Percentiles rank a stretch among this genome's conserved stretches.
Conservation (phyloP, 129 eudicot genomes). For the Helianthus tuberosus region DNA sequence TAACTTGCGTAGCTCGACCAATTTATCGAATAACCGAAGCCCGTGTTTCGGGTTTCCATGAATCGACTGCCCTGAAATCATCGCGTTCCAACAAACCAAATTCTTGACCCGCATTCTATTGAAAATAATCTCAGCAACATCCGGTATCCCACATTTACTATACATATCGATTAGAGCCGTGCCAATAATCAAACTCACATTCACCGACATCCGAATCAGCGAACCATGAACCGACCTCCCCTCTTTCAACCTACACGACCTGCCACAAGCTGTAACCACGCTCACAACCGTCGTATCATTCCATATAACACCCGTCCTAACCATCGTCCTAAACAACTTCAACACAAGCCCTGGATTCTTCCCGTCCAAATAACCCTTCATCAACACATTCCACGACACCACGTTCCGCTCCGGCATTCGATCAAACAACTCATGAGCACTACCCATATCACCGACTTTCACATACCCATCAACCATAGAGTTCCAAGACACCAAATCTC, state of each 20-base stretch:
- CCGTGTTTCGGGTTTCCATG: constrained; percentile 78
- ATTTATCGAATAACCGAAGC: constrained; percentile 47
- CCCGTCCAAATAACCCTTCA: constrained; percentile 51
- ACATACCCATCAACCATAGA: constrained; percentile 28
- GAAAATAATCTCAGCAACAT: constrained; percentile 58
- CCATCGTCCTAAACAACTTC: constrained; percentile 74
- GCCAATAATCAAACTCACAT: constrained; percentile 50
- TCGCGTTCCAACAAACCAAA: constrained; percentile 81
- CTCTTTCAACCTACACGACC: constrained; percentile 82
- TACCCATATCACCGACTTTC: not conserved
- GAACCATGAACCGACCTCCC: constrained; percentile 78
- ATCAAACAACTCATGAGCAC: not conserved
- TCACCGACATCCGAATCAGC: constrained; percentile 36
- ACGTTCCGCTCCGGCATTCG: constrained; percentile 54
- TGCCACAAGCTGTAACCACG: constrained; percentile 71
- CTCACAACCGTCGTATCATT: constrained; percentile 61
- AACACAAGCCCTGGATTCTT: constrained; percentile 67
- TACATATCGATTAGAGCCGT: constrained; percentile 83
- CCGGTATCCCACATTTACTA: constrained; percentile 61
- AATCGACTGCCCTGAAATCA: constrained; percentile 82
- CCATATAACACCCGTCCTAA: constrained; percentile 28
- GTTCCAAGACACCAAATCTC: constrained; percentile 81
- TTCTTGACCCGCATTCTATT: constrained; percentile 56
- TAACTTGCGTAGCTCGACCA: constrained; percentile 37
- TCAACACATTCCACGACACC: constrained; percentile 55